Conservation (phyloP, 768 basidiomycete genomes). For the Macrolepiota fuliginosa region DNA sequence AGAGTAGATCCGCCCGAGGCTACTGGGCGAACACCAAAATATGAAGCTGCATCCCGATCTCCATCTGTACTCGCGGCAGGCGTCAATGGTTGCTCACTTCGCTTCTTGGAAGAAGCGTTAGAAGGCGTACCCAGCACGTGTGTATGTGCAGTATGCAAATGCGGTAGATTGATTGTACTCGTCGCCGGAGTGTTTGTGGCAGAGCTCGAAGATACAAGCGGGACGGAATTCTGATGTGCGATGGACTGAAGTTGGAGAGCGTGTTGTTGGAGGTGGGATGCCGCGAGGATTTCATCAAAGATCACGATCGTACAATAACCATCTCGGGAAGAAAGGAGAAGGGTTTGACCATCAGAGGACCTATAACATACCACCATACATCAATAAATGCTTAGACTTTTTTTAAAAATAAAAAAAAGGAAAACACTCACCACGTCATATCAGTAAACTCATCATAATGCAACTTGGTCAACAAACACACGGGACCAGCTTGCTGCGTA, state of each 20-base stretch:
- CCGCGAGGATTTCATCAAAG: slow-evolving; percentile 91
- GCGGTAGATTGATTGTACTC: slow-evolving; percentile 18
- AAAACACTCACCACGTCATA: slow-evolving; percentile 75
- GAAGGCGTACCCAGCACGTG: slow-evolving; percentile 10
- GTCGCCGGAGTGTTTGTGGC: slow-evolving; percentile 9
- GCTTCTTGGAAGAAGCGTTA: slow-evolving; percentile 29
- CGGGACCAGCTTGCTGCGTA: slow-evolving; percentile 91
- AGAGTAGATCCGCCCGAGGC: neutral
- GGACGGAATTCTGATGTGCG: slow-evolving; percentile 78
- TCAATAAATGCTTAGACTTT: slow-evolving; percentile 1
- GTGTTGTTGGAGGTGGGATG: slow-evolving; percentile 88
- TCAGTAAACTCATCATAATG: slow-evolving; percentile 99
- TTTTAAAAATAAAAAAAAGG: neutral
- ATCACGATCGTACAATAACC: slow-evolving; percentile 95
- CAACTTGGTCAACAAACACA: slow-evolving; percentile 88
- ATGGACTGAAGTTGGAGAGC: slow-evolving; percentile 89
- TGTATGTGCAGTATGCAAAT: slow-evolving; percentile 18
- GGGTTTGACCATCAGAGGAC: slow-evolving; percentile 94
- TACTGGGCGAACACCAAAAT: slow-evolving; percentile 11
- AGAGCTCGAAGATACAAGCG: slow-evolving; percentile 40
- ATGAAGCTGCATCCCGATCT: slow-evolving; percentile 18
- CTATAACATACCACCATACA: slow-evolving; percentile 37
- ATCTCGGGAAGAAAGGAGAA: slow-evolving; percentile 90
- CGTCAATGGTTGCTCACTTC: slow-evolving; percentile 45
- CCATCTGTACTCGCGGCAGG: slow-evolving; percentile 50